Evolutionary conservation across 2,329 filamentous ascomycete species (phyloP).

Genomic region (Exophiala spinifera): DNA sequence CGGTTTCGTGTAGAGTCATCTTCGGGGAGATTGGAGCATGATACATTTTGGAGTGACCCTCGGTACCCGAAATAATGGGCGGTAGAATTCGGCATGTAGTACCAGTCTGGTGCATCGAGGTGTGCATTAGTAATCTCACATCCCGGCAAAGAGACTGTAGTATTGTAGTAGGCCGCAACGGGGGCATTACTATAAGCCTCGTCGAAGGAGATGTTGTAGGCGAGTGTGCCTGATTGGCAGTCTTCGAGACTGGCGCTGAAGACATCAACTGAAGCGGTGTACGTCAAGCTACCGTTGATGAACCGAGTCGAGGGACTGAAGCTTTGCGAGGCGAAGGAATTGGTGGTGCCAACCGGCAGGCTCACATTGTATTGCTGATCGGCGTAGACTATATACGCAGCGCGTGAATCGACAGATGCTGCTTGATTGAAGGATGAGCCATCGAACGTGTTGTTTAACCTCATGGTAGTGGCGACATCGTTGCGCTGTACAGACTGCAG

Average conservation of each 20-base stretch:
- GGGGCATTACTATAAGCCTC: slow-evolving; percentile 3
- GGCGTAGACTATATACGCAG: slow-evolving; percentile 17
- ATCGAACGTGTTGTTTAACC: slow-evolving; percentile 19
- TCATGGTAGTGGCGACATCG: slow-evolving; percentile 12
- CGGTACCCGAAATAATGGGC: slow-evolving; percentile 19
- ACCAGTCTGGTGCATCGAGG: slow-evolving; percentile 21
- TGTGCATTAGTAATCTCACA: slow-evolving; percentile 18
- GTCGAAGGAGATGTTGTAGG: slow-evolving; percentile 6
- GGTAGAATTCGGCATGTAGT: slow-evolving; percentile 15
- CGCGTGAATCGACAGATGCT: slow-evolving; percentile 16
- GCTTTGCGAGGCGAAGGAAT: slow-evolving; percentile 12
- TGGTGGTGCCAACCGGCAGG: slow-evolving; percentile 17
- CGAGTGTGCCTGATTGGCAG: slow-evolving; percentile 17
- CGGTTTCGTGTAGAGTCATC: slow-evolving; percentile 14
- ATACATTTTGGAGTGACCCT: slow-evolving; percentile 17
- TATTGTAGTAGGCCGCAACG: slow-evolving; percentile 16
- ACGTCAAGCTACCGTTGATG: slow-evolving; percentile 18
- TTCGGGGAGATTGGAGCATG: slow-evolving; percentile 17
- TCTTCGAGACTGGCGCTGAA: slow-evolving; percentile 16
- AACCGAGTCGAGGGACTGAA: slow-evolving; percentile 11
- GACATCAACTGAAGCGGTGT: slow-evolving; percentile 19
- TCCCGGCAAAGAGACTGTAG: slow-evolving; percentile 13
- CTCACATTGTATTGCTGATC: slow-evolving; percentile 16
- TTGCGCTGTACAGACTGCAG: slow-evolving; percentile 7
- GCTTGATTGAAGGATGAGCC: slow-evolving; percentile 12